Conservation (phyloP, 805 yeast species). For the Debaryomyces castellii region DNA sequence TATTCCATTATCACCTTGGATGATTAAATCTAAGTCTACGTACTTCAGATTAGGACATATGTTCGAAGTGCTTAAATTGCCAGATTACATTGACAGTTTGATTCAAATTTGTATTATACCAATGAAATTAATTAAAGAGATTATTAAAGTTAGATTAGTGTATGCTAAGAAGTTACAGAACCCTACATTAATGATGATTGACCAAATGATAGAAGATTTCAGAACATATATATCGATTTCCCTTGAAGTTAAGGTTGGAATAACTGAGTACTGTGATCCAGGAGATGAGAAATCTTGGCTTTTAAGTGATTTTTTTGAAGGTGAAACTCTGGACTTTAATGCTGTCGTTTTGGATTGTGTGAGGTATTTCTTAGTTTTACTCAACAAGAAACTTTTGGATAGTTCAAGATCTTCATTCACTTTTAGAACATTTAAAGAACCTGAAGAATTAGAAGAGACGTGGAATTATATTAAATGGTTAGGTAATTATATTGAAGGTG, state of each 20-base stretch:
- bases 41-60: conserved; percentile 58
- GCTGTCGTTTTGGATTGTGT: conserved; percentile 70
- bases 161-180: conserved; percentile 77
- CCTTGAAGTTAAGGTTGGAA: conserved; percentile 67
- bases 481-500: conserved; percentile 77
- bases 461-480: conserved; percentile 77
- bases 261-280: conserved; percentile 57
- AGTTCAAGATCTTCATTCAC: conserved; percentile 61
- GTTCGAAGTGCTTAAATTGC: conserved; percentile 69
- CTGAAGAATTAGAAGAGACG: conserved; percentile 81
- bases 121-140: conserved; percentile 72
- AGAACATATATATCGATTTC: conserved; percentile 74
- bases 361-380: conserved; percentile 63
- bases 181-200: conserved; percentile 95
- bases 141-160: conserved; percentile 67
- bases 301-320: conserved; percentile 61
- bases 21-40: conserved; percentile 75
- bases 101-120: conserved; percentile 74
- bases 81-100: conserved; percentile 66
- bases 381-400: conserved; percentile 77
- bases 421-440: conserved; percentile 84
- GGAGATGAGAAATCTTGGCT: conserved; percentile 65
- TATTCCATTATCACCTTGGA: conserved; percentile 73
- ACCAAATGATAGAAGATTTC: conserved; percentile 87
- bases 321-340: conserved; percentile 53